These are phyloP conservation scores for Neonectria sp. DNA, from an alignment of 2,329 filamentous ascomycete species.

Conservation along the genomic window DNA sequence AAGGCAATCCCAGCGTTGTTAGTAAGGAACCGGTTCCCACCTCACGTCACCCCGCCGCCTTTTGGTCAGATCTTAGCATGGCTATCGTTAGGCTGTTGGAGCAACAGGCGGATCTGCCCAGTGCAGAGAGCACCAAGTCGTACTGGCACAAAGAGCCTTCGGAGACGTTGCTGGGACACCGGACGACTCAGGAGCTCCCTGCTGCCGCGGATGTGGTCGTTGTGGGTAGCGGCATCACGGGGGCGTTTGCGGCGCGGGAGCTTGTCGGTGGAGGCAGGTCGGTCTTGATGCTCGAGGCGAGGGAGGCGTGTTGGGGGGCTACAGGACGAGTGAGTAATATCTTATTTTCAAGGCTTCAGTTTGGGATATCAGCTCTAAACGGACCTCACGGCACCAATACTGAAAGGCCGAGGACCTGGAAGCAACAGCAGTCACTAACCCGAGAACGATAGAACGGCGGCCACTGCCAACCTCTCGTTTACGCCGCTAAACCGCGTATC, in stretches of 20 bases:
- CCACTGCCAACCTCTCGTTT: constrained; percentile 82
- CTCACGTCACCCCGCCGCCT: no score
- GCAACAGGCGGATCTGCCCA: constrained; percentile 70
- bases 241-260: constrained; percentile 78
- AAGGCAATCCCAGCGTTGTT: not conserved
- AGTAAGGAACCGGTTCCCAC: not conserved
- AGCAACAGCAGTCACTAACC: constrained; percentile 19
- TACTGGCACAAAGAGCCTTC: constrained; percentile 84
- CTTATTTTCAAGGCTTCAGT: not conserved
- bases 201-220: constrained; percentile 76
- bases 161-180: constrained; percentile 74
- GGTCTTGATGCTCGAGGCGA: constrained; percentile 83
- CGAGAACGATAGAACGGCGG: constrained; percentile 69
- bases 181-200: constrained; percentile 76
- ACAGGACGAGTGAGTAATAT: constrained; percentile 79
- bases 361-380: not conserved
- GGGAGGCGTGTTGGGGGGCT: constrained; percentile 87
- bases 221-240: constrained; percentile 83
- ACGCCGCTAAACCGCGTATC: constrained; percentile 71
- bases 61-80: constrained; percentile 44
- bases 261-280: constrained; percentile 66
- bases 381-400: not conserved
- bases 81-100: constrained; percentile 48
- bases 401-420: not conserved
- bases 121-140: constrained; percentile 71